Evolutionary conservation across 805 yeast genomes (phyloP).

Genomic region (Metschnikowia orientalis): DNA sequence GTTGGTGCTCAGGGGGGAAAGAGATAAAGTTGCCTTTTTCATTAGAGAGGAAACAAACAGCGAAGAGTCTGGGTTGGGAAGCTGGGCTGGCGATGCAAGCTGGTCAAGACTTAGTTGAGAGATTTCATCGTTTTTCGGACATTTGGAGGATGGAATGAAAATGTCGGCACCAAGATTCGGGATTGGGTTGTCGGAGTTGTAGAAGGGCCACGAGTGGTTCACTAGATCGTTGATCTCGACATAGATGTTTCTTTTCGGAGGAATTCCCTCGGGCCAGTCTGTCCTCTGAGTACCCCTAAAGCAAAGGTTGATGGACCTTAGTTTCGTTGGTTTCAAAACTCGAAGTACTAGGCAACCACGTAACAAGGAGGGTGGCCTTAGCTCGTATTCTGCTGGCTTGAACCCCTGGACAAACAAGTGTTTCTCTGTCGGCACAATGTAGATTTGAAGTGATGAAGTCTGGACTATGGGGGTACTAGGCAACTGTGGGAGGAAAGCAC

Average conservation of each 20-base stretch:
- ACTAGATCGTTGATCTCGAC: conserved; percentile 63
- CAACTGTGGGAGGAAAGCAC: conserved; percentile 33
- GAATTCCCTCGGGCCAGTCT: conserved; percentile 98
- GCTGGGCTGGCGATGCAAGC: conserved; percentile 16
- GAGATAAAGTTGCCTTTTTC: conserved; percentile 29
- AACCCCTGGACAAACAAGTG: conserved; percentile 80
- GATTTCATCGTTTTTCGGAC: conserved; percentile 25
- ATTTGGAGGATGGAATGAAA: conserved; percentile 18
- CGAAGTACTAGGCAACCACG: conserved; percentile 75
- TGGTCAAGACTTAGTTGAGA: conserved; percentile 31
- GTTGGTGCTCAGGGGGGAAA: conserved; percentile 12
- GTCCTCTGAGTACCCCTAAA: conserved; percentile 72
- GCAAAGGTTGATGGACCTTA: conserved; percentile 57
- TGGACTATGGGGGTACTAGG: conserved; percentile 57
- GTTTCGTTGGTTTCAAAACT: conserved; percentile 64
- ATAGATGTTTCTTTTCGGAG: conserved; percentile 72
- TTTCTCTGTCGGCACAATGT: conserved; percentile 74
- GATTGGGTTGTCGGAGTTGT: conserved; percentile 27
- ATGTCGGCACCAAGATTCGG: conserved; percentile 47
- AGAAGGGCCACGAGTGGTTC: conserved; percentile 90
- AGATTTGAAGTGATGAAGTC: conserved; percentile 64
- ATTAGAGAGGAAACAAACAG: conserved; percentile 23
- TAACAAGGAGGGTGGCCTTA: conserved; percentile 70
- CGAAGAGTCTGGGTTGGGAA: background rate
- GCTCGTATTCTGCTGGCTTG: conserved; percentile 55